Evolutionary conservation across 805 yeast species (phyloP), one percentile per base, ranked within the genome.

Genomic region (Kockiozyma suomiensis): DNA sequence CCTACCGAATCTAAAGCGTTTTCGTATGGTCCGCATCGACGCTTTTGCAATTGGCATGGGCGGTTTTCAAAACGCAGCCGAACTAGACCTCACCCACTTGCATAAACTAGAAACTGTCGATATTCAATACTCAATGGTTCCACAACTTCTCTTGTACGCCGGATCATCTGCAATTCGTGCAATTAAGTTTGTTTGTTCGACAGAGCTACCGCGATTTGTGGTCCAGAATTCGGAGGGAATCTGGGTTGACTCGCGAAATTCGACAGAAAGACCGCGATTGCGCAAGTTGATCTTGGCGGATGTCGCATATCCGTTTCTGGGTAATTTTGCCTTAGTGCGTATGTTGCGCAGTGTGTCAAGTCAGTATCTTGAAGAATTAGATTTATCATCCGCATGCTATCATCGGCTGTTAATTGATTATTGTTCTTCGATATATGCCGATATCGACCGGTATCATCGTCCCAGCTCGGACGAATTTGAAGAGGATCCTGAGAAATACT

Each of bases 261-360:
- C 32, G 4, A 21, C 25, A n/a, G 33, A 33, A 28, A 47, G 50
- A 13, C 54, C 61, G 15, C 33, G 12, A 3, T 6, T 58, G 45
- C 15, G 26, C 32, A 40, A 43, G 23, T 23, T 58, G 38, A 38
- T 37, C 13, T 35, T 58, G 37, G 43, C 61, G 3, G 61, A 58
- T 30, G 61, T 58, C 8, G 61, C 61, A 10, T 58, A 52, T 47
- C 61, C 61, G 37, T 58, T 47, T 33, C 33, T 58, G n/a, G 56
- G 56, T 19, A 52, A 58, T 49, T 50, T 28, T 32, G 49, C 61
- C 3, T 21, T 58, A 6, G 54, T 53, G 3, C 26, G 57, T 4
- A 33, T 58, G 41, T 25, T 58, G 21, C 23, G 40, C 10, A 49
- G 50, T 13, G 45, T 52, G 12, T 28, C 49, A 8, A 47, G 54